Conservation (phyloP, 768 basidiomycete genomes). For the Termitomyces sp. region DNA sequence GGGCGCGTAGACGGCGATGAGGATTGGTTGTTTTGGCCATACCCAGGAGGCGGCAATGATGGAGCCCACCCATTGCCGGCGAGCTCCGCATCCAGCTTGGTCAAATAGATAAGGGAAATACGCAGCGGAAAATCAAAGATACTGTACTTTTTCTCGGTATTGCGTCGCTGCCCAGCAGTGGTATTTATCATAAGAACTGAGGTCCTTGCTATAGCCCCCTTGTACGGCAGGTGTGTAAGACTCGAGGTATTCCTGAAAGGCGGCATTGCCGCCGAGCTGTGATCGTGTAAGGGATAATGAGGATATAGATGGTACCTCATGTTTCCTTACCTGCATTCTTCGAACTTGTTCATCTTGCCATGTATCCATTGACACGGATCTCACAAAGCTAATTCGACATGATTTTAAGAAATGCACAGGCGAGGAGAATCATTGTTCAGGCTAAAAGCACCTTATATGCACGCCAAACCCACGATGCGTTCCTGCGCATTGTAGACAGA, state of each 20-base stretch:
- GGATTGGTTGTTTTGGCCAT: conserved; percentile 30
- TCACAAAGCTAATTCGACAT: conserved; percentile 61
- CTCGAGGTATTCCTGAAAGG: conserved; percentile 74
- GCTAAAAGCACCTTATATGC: conserved; percentile 64
- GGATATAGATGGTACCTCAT: not conserved
- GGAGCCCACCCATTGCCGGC: conserved; percentile 78
- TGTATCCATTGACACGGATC: conserved; percentile 94
- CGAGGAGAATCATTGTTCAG: conserved; percentile 8
- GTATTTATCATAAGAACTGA: conserved; percentile 72
- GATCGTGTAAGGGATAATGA: conserved; percentile 5
- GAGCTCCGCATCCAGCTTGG: conserved; percentile 71
- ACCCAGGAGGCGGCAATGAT: conserved; percentile 57
- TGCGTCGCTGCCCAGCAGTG: conserved; percentile 93
- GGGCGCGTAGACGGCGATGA: conserved; percentile 51
- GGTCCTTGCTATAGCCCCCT: conserved; percentile 61
- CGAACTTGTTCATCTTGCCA: conserved; percentile 87
- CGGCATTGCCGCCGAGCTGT: conserved; percentile 84
- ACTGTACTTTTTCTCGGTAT: conserved; percentile 84
- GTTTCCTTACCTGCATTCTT: conserved; percentile 72
- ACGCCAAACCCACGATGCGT: conserved; percentile 89
- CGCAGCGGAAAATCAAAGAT: not conserved
- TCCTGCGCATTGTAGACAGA: conserved; percentile 88
- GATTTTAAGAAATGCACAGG: conserved; percentile 14
- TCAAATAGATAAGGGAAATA: conserved; percentile 15
- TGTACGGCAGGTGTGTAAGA: conserved; percentile 61